These are phyloP conservation scores for Wickerhamomyces sp. DNA, from an alignment of 1,139 yeast species.

Conservation along the genomic window DNA sequence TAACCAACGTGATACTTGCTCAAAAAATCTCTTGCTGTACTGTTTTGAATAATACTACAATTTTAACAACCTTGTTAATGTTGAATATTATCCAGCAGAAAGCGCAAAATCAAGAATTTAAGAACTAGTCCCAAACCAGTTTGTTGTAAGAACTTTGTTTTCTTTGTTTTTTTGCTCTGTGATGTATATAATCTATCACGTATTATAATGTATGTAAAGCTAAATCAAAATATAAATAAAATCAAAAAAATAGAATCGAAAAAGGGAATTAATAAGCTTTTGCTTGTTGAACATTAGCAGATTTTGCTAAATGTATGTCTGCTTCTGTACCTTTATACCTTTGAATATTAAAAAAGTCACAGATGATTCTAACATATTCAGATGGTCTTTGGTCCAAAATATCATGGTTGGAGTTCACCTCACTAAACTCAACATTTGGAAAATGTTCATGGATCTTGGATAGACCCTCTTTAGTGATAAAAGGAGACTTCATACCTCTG, in stretches of 20 bases:
- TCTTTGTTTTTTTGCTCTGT: too few relatives aligned
- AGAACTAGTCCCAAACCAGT: not conserved
- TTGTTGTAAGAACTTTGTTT: too few relatives aligned
- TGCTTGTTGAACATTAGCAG: slow-evolving; percentile 1
- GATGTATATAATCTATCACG: too few relatives aligned
- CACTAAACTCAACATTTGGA: slow-evolving; percentile 27
- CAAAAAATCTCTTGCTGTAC: too few relatives aligned
- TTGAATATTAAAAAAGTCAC: slow-evolving; percentile 21
- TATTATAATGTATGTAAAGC: not conserved
- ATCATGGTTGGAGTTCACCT: slow-evolving; percentile 45
- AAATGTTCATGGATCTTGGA: slow-evolving; percentile 36
- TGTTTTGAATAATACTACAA: not conserved
- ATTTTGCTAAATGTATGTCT: not conserved
- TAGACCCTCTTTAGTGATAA: slow-evolving; percentile 31
- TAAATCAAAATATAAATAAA: not conserved
- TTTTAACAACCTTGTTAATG: not conserved
- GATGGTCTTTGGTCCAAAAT: slow-evolving; percentile 39
- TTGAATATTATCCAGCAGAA: not conserved
- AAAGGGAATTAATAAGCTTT: not conserved
- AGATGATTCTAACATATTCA: slow-evolving; percentile 30
- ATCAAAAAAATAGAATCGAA: not conserved
- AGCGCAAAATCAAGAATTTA: not conserved
- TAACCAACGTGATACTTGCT: too few relatives aligned
- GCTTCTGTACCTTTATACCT: slow-evolving; percentile 11
- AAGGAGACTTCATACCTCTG: slow-evolving; percentile 39